Evolutionary conservation across 2,329 filamentous ascomycete genomes (phyloP).

Genomic region (Parascedosporium putredinis): DNA sequence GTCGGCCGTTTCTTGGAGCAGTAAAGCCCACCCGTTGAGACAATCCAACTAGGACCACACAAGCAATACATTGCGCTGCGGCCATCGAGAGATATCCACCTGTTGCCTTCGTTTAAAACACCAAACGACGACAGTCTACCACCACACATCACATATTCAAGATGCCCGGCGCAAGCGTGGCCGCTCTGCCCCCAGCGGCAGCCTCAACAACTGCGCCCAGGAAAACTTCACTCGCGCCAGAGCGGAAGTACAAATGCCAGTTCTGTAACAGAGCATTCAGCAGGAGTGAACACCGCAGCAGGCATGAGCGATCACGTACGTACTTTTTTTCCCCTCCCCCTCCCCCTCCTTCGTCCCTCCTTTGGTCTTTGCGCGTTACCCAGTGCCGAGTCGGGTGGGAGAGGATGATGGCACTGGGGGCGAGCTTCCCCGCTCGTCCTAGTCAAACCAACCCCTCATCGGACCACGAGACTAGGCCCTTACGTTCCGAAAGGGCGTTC

Average conservation of each 20-base stretch:
- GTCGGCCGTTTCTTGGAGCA: conserved; percentile 11
- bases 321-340: conserved; percentile 22
- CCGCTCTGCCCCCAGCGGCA: conserved; percentile 51
- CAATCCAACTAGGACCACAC: not conserved
- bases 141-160: conserved; percentile 26
- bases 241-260: conserved; percentile 99
- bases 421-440: not conserved
- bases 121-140: not conserved
- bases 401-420: not conserved
- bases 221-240: conserved; percentile 68
- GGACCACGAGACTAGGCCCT: conserved; percentile 12
- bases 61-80: not conserved
- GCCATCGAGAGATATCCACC: conserved; percentile 2
- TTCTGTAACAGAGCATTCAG: conserved; percentile 97
- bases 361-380: not conserved
- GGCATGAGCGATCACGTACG: conserved; percentile 97
- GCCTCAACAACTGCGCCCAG: conserved; percentile 61
- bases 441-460: conserved; percentile 4
- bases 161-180: conserved; percentile 64
- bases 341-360: not conserved
- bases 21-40: conserved; percentile 1
- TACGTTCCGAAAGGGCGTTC: conserved; percentile 8
- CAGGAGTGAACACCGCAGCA: conserved; percentile 89
- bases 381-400: not conserved
- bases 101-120: not conserved